Evolutionary conservation across 257 asterid genomes (phyloP).

Genomic region (Fraxinus cuspidata): DNA sequence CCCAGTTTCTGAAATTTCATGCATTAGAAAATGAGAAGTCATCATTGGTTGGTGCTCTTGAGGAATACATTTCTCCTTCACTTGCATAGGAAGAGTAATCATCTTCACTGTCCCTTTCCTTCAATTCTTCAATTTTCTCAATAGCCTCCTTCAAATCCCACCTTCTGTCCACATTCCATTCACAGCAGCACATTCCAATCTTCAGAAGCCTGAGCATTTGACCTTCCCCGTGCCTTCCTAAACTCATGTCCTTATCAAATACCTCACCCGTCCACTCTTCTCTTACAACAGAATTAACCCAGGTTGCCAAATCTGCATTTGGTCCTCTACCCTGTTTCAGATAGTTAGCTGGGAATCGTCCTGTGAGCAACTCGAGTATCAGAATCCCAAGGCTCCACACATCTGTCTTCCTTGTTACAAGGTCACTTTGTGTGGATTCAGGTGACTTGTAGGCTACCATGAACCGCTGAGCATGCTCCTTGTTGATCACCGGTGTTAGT

Average conservation of each 20-base stretch:
- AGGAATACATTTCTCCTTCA: slow-evolving; percentile 47
- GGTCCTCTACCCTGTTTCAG: slow-evolving; percentile 54
- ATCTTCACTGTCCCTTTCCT: slow-evolving; percentile 44
- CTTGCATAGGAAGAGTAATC: slow-evolving; percentile 44
- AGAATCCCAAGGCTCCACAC: slow-evolving; percentile 70
- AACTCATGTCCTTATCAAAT: slow-evolving; percentile 54
- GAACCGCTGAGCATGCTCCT: slow-evolving; percentile 55
- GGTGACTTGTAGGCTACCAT: slow-evolving; percentile 71
- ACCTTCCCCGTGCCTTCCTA: slow-evolving; percentile 37
- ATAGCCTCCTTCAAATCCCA: slow-evolving; percentile 54
- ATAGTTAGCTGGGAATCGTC: slow-evolving; percentile 58
- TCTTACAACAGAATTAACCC: slow-evolving; percentile 63
- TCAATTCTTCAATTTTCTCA: slow-evolving; percentile 49
- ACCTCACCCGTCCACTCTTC: slow-evolving; percentile 70
- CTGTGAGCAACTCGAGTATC: slow-evolving; percentile 58
- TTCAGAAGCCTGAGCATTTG: slow-evolving; percentile 58
- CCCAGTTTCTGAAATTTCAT: slow-evolving; percentile 20
- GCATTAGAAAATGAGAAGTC: slow-evolving; percentile 43
- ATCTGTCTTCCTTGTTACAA: slow-evolving; percentile 43
- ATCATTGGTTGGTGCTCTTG: slow-evolving; percentile 43
- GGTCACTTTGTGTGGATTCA: slow-evolving; percentile 41
- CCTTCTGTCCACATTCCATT: slow-evolving; percentile 50
- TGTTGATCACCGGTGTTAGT: slow-evolving; percentile 47
- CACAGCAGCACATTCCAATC: slow-evolving; percentile 68
- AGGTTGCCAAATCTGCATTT: slow-evolving; percentile 55